A percentile compares a stretch with the other conserved stretches of the same genome.
Conservation (phyloP, 306 rosid genomes). For the Rubus idaeus region DNA sequence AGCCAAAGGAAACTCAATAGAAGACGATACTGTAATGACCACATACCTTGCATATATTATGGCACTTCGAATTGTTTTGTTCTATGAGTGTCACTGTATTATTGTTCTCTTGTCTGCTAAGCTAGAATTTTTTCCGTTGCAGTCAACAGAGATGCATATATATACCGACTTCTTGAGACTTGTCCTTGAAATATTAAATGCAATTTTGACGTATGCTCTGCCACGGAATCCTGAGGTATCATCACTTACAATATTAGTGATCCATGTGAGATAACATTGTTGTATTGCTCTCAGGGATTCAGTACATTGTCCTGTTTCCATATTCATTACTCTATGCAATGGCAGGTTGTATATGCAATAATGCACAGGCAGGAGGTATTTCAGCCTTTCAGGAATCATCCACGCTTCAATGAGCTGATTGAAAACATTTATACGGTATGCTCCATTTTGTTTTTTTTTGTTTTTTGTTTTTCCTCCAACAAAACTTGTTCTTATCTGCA, state of each 20-base stretch:
- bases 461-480: background rate
- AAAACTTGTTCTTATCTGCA: constrained; percentile 17
- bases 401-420: constrained; percentile 88
- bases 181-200: constrained; percentile 94
- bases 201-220: constrained; percentile 90
- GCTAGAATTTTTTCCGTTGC: constrained; percentile 35
- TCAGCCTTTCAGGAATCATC: constrained; percentile 94
- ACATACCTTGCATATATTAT: constrained; percentile 12
- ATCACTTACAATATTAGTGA: constrained; percentile 13
- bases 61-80: constrained; percentile 11
- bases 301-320: constrained; percentile 5
- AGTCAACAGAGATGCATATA: constrained; percentile 95
- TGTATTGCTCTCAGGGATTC: constrained; percentile 24
- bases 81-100: background rate
- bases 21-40: constrained; percentile 73
- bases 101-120: constrained; percentile 25
- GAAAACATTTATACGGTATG: constrained; percentile 91
- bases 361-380: constrained; percentile 99
- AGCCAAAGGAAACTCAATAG: constrained; percentile 54
- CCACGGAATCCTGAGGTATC: constrained; percentile 99
- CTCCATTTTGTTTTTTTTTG: constrained; percentile 1
- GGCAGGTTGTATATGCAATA: constrained; percentile 90
- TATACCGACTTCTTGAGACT: constrained; percentile 97
- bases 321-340: constrained; percentile 19
- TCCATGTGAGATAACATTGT: background rate